Evolutionary conservation across 306 rosid genomes (phyloP), one percentile per base, ranked within the genome.

Genomic region (Cucurbita pepo): DNA sequence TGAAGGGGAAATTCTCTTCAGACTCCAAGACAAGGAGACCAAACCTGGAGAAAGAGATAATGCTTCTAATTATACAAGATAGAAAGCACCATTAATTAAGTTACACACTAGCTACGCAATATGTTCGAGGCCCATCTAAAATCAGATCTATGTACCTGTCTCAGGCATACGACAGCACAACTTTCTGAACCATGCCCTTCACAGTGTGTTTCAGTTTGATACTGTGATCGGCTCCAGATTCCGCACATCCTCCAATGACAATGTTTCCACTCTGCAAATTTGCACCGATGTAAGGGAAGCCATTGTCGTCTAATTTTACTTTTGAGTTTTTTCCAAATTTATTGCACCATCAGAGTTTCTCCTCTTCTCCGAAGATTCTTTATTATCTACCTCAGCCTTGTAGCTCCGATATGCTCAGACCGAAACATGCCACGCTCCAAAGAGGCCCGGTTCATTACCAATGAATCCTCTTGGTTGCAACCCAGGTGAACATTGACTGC

Each of bases 1-100:
- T 91, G 81, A 95, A 91, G 41, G 96, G 96, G 60, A 95, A 95
- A 83, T 95, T 95, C 75, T 95, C 99, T 76, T 95, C 93, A 22
- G 87, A 85, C 82, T 91, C 99, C 99, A 45, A 91, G 96, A 76
- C 85, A 88, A 30, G 99, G 99, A 55, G 84, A 80, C n/a, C 99
- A 91, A 61, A 95, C 94, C 99, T 95, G 83, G 80, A 77, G 61
- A 67, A 65, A 65, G 55, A 60, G 58, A 65, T 7, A 53, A 5
- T 38, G 63, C 19, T n/a, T 48, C 47, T 60, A 51, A 36, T 13
- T 30, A 3, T 13, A 47, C 14, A 34, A 45, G 47, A 54, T 37
- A 3, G 55, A 15, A 48, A 9, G 44, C 40, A 13, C 57, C 73
- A 25, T 7, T 43, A 43, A 69, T 69, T 25, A 4, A 69, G 14